phyloP scores from a whole-genome alignment of 352 stramenopile genomes.

The Blastocystis sp. region DNA sequence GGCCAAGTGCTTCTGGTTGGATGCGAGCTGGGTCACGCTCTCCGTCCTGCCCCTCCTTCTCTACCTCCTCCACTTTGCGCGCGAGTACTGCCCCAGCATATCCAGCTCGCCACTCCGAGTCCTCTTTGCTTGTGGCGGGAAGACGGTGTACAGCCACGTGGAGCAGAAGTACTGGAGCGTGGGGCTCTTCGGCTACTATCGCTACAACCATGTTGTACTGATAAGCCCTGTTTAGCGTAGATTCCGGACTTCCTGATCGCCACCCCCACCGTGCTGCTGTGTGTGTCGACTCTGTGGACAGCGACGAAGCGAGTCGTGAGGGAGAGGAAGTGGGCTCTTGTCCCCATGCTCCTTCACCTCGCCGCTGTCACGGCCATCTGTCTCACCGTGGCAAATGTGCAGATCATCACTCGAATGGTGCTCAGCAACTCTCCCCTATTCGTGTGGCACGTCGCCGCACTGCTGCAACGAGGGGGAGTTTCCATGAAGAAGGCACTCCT shows the following conservation, averaged over 20 bases:
- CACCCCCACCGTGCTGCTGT: slow-evolving; percentile 3
- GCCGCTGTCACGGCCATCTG: background rate
- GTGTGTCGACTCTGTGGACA: background rate
- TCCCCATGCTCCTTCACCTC: slow-evolving; percentile 1
- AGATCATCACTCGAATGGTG: slow-evolving; percentile 56
- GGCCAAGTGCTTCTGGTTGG: background rate
- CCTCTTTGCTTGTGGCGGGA: slow-evolving; percentile 27
- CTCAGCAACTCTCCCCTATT: slow-evolving; percentile 28
- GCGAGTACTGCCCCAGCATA: background rate
- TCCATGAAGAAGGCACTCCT: background rate
- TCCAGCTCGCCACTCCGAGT: background rate
- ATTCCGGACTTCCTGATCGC: slow-evolving; percentile 19
- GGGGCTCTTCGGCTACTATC: slow-evolving; percentile 37
- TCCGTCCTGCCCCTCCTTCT: background rate
- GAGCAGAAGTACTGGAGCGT: slow-evolving; percentile 65
- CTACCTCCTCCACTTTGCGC: background rate
- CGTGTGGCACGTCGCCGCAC: background rate
- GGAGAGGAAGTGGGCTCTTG: background rate
- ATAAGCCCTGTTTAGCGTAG: background rate
- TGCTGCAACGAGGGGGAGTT: background rate
- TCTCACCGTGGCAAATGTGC: slow-evolving; percentile 19
- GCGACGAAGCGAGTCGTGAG: background rate
- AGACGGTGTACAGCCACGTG: slow-evolving; percentile 22
- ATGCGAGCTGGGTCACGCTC: background rate
- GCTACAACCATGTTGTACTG: background rate